Evolutionary conservation across 108 stramenopile species (phyloP), one percentile per base, ranked within the genome.

Genomic region (Pseudonitzschia multiseries): DNA sequence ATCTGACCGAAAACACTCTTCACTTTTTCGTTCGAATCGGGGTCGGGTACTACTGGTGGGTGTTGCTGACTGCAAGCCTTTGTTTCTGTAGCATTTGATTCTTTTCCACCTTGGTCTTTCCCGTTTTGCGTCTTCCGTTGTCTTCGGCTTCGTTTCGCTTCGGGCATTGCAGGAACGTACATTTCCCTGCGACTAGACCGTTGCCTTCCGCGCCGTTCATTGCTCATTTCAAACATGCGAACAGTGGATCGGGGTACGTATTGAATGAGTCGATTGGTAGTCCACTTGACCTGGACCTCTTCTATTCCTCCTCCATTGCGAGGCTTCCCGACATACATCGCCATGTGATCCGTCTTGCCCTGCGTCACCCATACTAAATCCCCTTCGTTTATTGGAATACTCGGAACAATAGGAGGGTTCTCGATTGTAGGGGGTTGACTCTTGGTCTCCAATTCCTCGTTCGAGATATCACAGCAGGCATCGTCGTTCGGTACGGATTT

Each of bases 271-370:
- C 46, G 46, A 48, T 48, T 48, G 4, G 46, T 48, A 14, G 46
- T 18, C 46, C 46, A 48, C 14, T 18, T 14, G 46, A 48, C 46
- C 46, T 48, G 14, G 17, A 48, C 46, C 46, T 10, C 13, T 14
- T 48, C 46, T 14, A 8, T 18, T 5, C 46, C 46, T 48, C 2
- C 46, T 18, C 13, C 46, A 10, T 5, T 48, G 46, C 46, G 46
- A 18, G 18, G 46, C 2, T 56, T 20, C 9, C 26, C 54, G 13
- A 56, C 22, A 24, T 26, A 56, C 17, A 56, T 56, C 22, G 54
- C 54, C 54, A 56, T 26, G 54, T 56, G 54, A 13, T 56, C 54
- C 54, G 54, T 56, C 54, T 56, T 56, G 22, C 54, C 54, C 54
- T 56, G 54, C 21, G 1, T 56, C 22, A 56, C 54, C 54, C 54